Evolutionary conservation across 768 basidiomycete genomes (phyloP).

Genomic region (Serendipita sp.): DNA sequence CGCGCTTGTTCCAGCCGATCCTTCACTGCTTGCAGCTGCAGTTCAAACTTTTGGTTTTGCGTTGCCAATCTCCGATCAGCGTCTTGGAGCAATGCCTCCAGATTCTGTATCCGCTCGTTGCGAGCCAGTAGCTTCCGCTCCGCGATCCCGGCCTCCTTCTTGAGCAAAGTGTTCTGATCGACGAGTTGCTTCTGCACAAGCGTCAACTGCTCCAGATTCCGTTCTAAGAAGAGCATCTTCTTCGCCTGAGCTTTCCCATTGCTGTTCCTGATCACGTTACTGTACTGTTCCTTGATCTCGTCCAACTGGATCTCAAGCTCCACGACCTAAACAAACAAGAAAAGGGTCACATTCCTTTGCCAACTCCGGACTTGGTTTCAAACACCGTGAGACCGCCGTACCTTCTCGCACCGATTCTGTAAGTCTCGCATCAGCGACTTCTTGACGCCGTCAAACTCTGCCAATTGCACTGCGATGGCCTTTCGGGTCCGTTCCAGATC

Average conservation of each 20-base stretch:
- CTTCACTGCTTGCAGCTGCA: constrained; percentile 79
- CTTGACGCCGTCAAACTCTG: constrained; percentile 97
- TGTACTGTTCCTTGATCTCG: constrained; percentile 97
- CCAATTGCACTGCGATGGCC: constrained; percentile 92
- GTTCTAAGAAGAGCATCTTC: constrained; percentile 97
- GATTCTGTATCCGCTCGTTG: constrained; percentile 93
- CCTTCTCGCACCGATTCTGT: constrained; percentile 99
- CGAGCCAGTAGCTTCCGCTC: constrained; percentile 92
- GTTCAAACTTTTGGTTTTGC: constrained; percentile 92
- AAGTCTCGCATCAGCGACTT: constrained; percentile 97
- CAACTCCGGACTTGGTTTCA: not conserved
- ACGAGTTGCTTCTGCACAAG: constrained; percentile 98
- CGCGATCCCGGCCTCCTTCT: constrained; percentile 94
- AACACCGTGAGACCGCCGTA: constrained; percentile 18
- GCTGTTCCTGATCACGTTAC: constrained; percentile 94
- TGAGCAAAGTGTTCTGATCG: constrained; percentile 91
- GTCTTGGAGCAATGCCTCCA: constrained; percentile 83
- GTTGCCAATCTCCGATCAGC: constrained; percentile 83
- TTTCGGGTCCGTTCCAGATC: constrained; percentile 94
- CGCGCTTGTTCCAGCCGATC: constrained; percentile 85
- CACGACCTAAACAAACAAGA: constrained; percentile 51
- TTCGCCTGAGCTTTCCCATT: constrained; percentile 98
- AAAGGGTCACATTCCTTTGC: constrained; percentile 4
- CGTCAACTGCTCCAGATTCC: constrained; percentile 89
- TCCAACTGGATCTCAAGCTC: constrained; percentile 98